Conservation (phyloP, 2,329 filamentous ascomycete species). For the Colletotrichum cordylinicola region DNA sequence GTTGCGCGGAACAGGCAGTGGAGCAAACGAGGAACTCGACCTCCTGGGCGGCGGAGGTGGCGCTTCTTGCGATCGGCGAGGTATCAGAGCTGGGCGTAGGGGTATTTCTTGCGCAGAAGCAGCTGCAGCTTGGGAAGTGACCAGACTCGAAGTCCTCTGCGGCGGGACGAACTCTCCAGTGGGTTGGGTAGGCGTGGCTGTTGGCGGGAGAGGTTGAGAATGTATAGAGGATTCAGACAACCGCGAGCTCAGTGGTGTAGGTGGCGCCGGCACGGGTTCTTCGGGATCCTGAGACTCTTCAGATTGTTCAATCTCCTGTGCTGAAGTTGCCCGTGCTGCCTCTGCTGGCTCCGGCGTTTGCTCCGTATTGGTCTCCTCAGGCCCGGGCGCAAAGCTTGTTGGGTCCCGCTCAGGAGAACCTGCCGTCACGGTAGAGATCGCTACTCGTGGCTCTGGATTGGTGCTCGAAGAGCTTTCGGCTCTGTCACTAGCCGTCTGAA, state of each 20-base stretch:
- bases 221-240: constrained; percentile 5
- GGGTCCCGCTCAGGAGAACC: neutral
- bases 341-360: neutral
- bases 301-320: constrained; percentile 12
- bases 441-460: neutral
- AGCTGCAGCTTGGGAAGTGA: neutral
- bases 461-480: neutral
- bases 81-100: neutral
- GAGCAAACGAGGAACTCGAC: neutral
- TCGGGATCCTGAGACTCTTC: constrained; percentile 21
- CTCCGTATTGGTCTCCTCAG: constrained; percentile 7
- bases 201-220: constrained; percentile 16
- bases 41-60: constrained; percentile 18
- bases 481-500: neutral
- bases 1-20: neutral
- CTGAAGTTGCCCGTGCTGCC: constrained; percentile 18
- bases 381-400: constrained; percentile 22
- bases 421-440: neutral
- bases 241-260: constrained; percentile 13
- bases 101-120: neutral
- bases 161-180: constrained; percentile 10
- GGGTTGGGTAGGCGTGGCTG: constrained; percentile 15
- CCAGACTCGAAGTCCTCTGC: constrained; percentile 16
- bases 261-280: constrained; percentile 15
- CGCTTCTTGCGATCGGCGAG: neutral